Evolutionary conservation across 371 early-diverging fungal species (phyloP), one percentile per base, ranked within the genome.

Genomic region (Mucor indicus): DNA sequence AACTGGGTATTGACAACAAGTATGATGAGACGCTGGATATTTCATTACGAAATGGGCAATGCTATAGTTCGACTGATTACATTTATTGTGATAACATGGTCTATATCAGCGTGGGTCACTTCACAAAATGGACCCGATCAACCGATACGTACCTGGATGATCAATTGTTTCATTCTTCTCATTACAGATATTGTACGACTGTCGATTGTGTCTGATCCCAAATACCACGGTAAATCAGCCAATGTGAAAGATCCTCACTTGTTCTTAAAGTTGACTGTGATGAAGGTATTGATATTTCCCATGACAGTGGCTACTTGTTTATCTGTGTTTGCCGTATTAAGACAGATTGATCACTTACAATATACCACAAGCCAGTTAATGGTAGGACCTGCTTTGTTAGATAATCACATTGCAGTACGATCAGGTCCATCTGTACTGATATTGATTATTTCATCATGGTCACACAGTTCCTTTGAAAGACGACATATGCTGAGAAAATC

Each of bases 1-100:
- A 80, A 78, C 30, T 79, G 69, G 57, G 77, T 77, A 42, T 46
- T 83, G 21, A 77, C 81, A 5, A 81, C 73, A 13, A 75, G 76
- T 43, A 72, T 83, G 70, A 75, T 80, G 67, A 63, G 77, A 36
- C 73, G 81, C 22, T 83, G 84, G 84, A 62, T 80, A 27, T 73
- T 66, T 50, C 76, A 75, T 46, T 83, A 83, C 36, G 79, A 83
- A 39, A 70, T 79, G 13, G 70, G 71, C 15, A 79, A 68, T 39
- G 76, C 79, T 19, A 72, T 81, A 48, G 76, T 81, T 15, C 76
- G 84, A 7, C 53, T 81, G 17, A 66, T 80, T 24, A 79, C 80
- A 4, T 65, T 83, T 36, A 77, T 69, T 32, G 71, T 73, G 27
- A 77, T 81, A 17, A 81, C 72, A 44, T 80, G 84, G 80, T 75